phyloP scores from a whole-genome alignment of 805 yeast species.

The Ogataea polymorpha region DNA sequence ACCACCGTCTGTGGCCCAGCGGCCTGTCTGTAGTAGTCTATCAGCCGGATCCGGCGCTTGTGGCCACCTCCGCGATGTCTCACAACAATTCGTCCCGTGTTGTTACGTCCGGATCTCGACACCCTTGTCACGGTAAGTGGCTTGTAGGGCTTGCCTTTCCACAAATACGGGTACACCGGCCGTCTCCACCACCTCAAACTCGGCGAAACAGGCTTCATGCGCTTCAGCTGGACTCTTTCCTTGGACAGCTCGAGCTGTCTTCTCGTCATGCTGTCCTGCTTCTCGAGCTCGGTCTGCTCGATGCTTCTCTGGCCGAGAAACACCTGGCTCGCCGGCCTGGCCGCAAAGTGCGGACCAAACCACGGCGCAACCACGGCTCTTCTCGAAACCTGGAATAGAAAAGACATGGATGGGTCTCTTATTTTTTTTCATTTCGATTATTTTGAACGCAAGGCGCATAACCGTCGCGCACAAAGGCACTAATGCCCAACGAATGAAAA shows the following conservation, averaged over 20 bases:
- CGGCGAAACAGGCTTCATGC: slow-evolving; percentile 78
- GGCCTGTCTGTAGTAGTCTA: slow-evolving; percentile 67
- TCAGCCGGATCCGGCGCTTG: slow-evolving; percentile 77
- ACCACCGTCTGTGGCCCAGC: slow-evolving; percentile 76
- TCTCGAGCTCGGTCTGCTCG: slow-evolving; percentile 70
- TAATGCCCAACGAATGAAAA: slow-evolving; percentile 31
- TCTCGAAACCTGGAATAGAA: slow-evolving; percentile 1
- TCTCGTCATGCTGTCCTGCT: slow-evolving; percentile 67
- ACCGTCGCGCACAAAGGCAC: slow-evolving; percentile 4
- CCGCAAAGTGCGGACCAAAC: background rate
- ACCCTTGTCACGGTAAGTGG: slow-evolving; percentile 71
- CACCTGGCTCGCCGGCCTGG: slow-evolving; percentile 3
- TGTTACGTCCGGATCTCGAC: slow-evolving; percentile 83
- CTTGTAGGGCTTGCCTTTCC: slow-evolving; percentile 78
- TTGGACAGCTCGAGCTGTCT: slow-evolving; percentile 72
- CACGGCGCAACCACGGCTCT: background rate
- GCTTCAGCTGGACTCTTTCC: slow-evolving; percentile 68
- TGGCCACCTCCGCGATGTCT: slow-evolving; percentile 98
- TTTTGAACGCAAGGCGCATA: slow-evolving; percentile 9
- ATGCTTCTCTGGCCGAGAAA: slow-evolving; percentile 13
- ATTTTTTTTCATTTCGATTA: slow-evolving; percentile 6
- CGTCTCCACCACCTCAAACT: slow-evolving; percentile 85
- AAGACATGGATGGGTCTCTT: slow-evolving; percentile 1
- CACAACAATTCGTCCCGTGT: slow-evolving; percentile 82
- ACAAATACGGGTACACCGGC: slow-evolving; percentile 83